Base-by-base conservation (phyloP, 1,139 yeast species). In the Pichia sp. region DNA sequence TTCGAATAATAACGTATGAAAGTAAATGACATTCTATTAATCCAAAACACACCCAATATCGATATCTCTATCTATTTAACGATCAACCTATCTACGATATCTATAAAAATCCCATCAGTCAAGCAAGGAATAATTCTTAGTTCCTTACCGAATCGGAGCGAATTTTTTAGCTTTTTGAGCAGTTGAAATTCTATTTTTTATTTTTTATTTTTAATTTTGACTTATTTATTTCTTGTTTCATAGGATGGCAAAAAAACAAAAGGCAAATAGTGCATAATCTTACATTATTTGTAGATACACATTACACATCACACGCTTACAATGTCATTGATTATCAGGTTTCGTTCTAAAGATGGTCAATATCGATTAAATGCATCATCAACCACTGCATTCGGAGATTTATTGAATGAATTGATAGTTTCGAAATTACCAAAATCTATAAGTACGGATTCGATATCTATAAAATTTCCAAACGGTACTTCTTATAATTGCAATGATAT, bases 321-420 rank as follows among this genome's bases (percentile, higher is more conserved):
- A 36, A 36, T 36, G 41, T 36, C 41, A 19, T 45, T 71, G 87
- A 76, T 83, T 55, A 64, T 93, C 53, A 77, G 99, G 65, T 88
- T 93, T 68, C 78, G 96, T 64, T 76, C 93, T 41, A 87, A 80
- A 61, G 87, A 87, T 62, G 98, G 98, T 16, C 84, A 83, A 79
- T 81, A 80, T 66, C 77, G 98, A 54, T 75, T 87, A 45, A 67
- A 70, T 42, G 80, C 81, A 27, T 81, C 80, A 22, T 69, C 73
- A 5, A 50, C 61, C 0, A 76, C 76, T n/a, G 70, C 69, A 18
- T 83, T 90, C 57, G 68, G 72, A 3, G 63, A 66, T 0, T 80
- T 83, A 0, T 45, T 65, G 29, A 59, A 58, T 25, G 62, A 65
- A 42, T 48, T 63, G 58, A 70, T 80, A 47, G 60, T 67, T 8